phyloP scores from a whole-genome alignment of 2,329 filamentous ascomycete species.

The Teratosphaeria viscida region DNA sequence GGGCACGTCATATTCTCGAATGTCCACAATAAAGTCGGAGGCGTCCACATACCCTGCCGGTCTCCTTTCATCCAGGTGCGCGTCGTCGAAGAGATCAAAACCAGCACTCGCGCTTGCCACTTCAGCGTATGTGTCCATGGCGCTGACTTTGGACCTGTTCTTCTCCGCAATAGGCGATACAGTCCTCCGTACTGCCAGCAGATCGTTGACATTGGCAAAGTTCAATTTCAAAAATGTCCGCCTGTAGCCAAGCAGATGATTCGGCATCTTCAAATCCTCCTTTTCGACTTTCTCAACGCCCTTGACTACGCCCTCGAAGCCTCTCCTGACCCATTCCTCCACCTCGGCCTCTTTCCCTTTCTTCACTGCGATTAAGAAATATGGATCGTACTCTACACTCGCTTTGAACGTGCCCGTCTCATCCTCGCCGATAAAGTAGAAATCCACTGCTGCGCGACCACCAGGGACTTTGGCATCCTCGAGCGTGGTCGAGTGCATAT shows the following conservation, averaged over 20 bases:
- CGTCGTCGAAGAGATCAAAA: constrained; percentile 91
- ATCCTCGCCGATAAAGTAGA: constrained; percentile 91
- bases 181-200: constrained; percentile 73
- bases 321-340: constrained; percentile 83
- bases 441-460: constrained; percentile 83
- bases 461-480: constrained; percentile 74
- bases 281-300: constrained; percentile 68
- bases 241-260: constrained; percentile 84
- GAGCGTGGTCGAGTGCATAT: constrained; percentile 81
- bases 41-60: constrained; percentile 68
- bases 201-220: constrained; percentile 78
- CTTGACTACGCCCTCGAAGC: constrained; percentile 73
- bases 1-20: constrained; percentile 97
- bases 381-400: constrained; percentile 90
- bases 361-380: constrained; percentile 86
- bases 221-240: constrained; percentile 77
- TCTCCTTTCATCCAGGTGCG: constrained; percentile 66
- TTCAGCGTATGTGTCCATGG: constrained; percentile 97
- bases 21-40: constrained; percentile 96
- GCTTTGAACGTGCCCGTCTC: constrained; percentile 79
- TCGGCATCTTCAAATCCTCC: constrained; percentile 73
- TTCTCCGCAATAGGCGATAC: constrained; percentile 88
- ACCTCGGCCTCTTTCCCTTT: constrained; percentile 83
- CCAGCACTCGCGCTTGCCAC: constrained; percentile 76
- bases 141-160: constrained; percentile 91